Base-by-base conservation (phyloP, 2,329 filamentous ascomycete species). In the Sodiomyces alkalinus region DNA sequence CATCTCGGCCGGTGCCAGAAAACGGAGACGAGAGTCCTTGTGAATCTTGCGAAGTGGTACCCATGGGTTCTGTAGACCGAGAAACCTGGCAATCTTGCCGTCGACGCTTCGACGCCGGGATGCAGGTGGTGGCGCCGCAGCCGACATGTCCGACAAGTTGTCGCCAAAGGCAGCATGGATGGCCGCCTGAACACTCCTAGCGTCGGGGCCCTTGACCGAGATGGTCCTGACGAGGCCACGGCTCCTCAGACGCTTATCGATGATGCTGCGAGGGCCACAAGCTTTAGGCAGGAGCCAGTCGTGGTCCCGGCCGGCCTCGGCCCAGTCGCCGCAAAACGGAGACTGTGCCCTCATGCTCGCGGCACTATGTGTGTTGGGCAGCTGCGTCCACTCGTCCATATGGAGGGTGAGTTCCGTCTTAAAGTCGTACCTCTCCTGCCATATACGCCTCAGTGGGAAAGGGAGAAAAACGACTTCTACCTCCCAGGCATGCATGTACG, bases 31-130 rank as follows among this genome's bases (percentile, higher is more conserved):
- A 0, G 75, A 74, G 32, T 82, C 76, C 43, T 78, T 82, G 44
- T 80, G 70, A 3, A 82, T 56, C 47, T 86, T 86, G 28, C 80
- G 69, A 12, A 87, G 56, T 5, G 80, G 80, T n/a, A 86, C 64
- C 65, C 79, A 82, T 0, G 68, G 52, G 23, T 77, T 73, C 30
- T 67, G 63, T 12, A 86, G 57, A 5, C 74, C 80, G 13, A 74
- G 54, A 29, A 64, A 72, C 22, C 56, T 56, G 4, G 52, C 41
- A 8, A 55, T 43, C 24, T 48, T 48, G n/a, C 42, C 41, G 25
- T 55, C 52, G 4, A 47, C 37, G 20, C 35, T 33, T 15, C 27
- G 29, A 5, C 33, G 33, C n/a, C 33, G 28, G 17, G 30, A 35
- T 3, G 24, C 24, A 3, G 17, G 20, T 4, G 33, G 15, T 16